Conservation (phyloP, 192 early-diverging fungal genomes). For the Dissophora ornata region DNA sequence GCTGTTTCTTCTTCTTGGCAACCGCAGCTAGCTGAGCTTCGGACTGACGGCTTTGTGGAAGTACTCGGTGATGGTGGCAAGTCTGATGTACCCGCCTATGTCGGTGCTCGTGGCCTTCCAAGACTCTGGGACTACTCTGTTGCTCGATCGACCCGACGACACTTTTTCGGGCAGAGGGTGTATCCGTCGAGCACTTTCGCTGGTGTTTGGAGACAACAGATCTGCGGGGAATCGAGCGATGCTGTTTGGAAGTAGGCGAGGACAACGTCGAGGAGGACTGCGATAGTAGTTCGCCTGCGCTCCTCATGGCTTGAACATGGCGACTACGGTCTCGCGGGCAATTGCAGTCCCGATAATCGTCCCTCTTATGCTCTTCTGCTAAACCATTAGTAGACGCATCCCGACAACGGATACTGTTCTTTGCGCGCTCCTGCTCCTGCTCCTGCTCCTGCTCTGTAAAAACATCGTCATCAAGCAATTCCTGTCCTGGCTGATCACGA, state of each 20-base stretch:
- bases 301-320: slow-evolving; percentile 15
- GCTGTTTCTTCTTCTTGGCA: slow-evolving; percentile 26
- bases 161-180: not conserved
- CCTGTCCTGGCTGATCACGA: slow-evolving; percentile 84
- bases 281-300: slow-evolving; percentile 6
- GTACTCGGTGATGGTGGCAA: not conserved
- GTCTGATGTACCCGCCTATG: not conserved
- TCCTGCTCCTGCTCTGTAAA: slow-evolving; percentile 46
- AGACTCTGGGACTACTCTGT: not conserved
- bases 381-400: too few species aligned
- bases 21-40: not conserved
- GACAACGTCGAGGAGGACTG: not conserved
- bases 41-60: not conserved
- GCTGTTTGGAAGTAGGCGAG: not conserved
- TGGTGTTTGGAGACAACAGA: slow-evolving; percentile 6
- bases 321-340: slow-evolving; percentile 11
- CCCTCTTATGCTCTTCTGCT: not conserved
- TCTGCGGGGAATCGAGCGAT: slow-evolving; percentile 1
- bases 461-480: slow-evolving; percentile 75
- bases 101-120: not conserved
- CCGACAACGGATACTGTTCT: not conserved
- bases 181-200: slow-evolving; percentile 15
- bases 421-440: slow-evolving; percentile 72
- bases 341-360: slow-evolving; percentile 25
- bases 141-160: not conserved